These are phyloP conservation scores for Gracilaria vermiculophylla DNA, from an alignment of 23 red algal genomes.

Conservation along the genomic window DNA sequence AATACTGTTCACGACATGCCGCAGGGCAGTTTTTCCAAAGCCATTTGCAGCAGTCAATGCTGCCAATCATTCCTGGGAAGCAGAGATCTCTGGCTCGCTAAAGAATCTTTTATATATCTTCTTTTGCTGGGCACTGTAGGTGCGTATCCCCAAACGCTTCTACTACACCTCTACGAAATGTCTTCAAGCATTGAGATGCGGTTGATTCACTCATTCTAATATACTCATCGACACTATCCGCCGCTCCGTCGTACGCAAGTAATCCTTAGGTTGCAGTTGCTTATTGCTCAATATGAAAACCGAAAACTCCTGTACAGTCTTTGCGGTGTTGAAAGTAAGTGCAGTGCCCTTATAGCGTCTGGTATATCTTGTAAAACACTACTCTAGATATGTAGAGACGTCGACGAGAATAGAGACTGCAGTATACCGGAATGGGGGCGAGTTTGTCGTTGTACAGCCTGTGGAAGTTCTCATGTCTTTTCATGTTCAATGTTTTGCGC, in stretches of 20 bases:
- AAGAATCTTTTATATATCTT: neutral
- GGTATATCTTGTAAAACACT: neutral
- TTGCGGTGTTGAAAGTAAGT: too few species aligned
- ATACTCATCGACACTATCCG: slow-evolving; percentile 9
- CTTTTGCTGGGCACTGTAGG: neutral
- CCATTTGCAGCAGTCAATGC: slow-evolving; percentile 36
- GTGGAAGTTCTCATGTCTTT: too few species aligned
- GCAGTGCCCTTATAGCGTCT: too few species aligned
- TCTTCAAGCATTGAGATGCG: too few species aligned
- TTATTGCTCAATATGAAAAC: too few species aligned
- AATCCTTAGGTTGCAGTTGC: neutral
- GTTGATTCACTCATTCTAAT: too few species aligned
- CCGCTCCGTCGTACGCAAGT: slow-evolving; percentile 1
- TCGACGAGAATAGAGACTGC: neutral
- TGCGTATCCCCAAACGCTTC: too few species aligned
- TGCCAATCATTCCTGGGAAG: slow-evolving; percentile 24
- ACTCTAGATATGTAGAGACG: neutral
- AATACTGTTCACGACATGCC: neutral
- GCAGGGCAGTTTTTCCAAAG: slow-evolving; percentile 20
- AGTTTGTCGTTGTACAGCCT: slow-evolving; percentile 8
- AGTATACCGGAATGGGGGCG: neutral
- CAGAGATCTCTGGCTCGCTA: neutral
- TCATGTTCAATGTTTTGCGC: too few species aligned
- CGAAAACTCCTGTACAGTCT: too few species aligned
- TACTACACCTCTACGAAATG: too few species aligned